Conservation (phyloP, 805 yeast species). For the Priceomyces fermenticarens region DNA sequence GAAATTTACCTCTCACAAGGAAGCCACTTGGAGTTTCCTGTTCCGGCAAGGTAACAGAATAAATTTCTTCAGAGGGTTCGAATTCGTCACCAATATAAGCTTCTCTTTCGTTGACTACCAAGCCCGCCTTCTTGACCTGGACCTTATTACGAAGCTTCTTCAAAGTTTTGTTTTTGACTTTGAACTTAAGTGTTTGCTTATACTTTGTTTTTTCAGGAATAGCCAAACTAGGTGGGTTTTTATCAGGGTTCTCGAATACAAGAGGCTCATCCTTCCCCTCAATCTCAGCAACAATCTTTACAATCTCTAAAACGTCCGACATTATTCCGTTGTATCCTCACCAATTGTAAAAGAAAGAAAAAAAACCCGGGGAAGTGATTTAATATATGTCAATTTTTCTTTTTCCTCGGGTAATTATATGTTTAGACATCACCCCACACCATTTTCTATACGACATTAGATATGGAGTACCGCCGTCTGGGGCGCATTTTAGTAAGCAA, state of each 20-base stretch:
- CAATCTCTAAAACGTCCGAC: conserved; percentile 18
- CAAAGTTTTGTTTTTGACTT: conserved; percentile 25
- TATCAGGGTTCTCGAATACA: conserved; percentile 25
- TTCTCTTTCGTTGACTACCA: conserved; percentile 28
- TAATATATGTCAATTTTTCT: neutral
- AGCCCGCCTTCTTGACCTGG: conserved; percentile 33
- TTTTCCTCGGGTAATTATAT: conserved; percentile 1
- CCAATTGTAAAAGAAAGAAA: no score
- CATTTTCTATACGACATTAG: no score
- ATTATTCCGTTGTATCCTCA: no score
- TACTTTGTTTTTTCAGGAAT: conserved; percentile 39
- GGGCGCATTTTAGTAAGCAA: no score
- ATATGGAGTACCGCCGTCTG: no score
- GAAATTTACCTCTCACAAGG: conserved; percentile 32
- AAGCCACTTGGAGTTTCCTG: conserved; percentile 40
- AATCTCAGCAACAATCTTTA: conserved; percentile 26
- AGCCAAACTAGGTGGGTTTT: conserved; percentile 23
- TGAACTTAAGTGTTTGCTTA: conserved; percentile 29
- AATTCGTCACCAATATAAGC: conserved; percentile 27
- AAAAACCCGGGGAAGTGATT: no score
- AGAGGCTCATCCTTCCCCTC: conserved; percentile 23
- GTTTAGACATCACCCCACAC: no score
- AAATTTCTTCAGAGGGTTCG: conserved; percentile 32
- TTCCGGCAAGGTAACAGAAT: conserved; percentile 26
- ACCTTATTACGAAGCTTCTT: conserved; percentile 32